Conservation (phyloP, 768 basidiomycete species). For the Stropharia rugosoannulata region DNA sequence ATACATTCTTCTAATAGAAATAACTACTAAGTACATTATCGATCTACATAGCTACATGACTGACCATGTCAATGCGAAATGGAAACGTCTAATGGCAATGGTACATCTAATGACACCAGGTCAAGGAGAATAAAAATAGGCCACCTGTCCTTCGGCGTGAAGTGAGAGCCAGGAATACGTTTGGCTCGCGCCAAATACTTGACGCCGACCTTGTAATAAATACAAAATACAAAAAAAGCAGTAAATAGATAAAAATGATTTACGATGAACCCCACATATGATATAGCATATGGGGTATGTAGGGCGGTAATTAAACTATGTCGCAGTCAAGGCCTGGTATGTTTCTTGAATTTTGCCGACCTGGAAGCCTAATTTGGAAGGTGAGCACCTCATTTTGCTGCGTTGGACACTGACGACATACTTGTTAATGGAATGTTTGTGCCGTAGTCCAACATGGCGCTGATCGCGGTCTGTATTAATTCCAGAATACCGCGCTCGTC, state of each 20-base stretch:
- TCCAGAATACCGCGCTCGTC: constrained; percentile 15
- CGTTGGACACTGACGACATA: constrained; percentile 1
- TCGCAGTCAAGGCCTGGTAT: constrained; percentile 2
- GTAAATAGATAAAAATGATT: not conserved
- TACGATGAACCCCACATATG: no score
- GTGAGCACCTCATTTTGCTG: not conserved
- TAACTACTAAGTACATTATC: no score
- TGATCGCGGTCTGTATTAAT: constrained; percentile 15
- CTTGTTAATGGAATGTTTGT: constrained; percentile 19
- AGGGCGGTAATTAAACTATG: not conserved
- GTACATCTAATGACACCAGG: no score
- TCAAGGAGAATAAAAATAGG: no score
- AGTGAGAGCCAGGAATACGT: no score
- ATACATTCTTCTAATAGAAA: no score
- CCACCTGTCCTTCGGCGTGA: no score
- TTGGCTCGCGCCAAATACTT: no score
- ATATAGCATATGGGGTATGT: not conserved
- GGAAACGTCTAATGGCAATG: no score
- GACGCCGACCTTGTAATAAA: not conserved
- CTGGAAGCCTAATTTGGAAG: constrained; percentile 17
- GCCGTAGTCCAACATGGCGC: constrained; percentile 19
- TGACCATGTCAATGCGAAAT: no score
- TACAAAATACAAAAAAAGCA: not conserved
- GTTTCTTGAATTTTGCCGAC: constrained; percentile 20
- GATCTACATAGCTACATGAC: no score